Evolutionary conservation across 2,329 filamentous ascomycete genomes (phyloP).

Genomic region (Hypoxylon rubiginosum): DNA sequence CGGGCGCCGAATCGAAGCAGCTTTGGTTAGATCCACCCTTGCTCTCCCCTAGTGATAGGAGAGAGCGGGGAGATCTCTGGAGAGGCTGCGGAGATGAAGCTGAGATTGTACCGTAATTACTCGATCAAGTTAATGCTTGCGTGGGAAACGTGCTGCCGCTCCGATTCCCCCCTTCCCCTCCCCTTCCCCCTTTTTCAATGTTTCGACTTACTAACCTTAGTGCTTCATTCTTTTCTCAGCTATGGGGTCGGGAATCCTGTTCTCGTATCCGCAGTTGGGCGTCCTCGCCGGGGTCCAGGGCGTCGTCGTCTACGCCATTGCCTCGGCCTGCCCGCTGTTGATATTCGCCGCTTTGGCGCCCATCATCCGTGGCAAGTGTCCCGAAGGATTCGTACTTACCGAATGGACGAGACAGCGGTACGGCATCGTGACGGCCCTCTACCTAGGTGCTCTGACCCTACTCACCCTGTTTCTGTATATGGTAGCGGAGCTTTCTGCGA

Average conservation of each 20-base stretch:
- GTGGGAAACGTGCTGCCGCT: constrained; percentile 98
- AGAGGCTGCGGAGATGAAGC: constrained; percentile 70
- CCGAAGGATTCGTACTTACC: constrained; percentile 86
- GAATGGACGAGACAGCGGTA: constrained; percentile 88
- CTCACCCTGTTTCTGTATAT: constrained; percentile 89
- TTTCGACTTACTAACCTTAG: constrained; percentile 53
- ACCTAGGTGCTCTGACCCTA: constrained; percentile 81
- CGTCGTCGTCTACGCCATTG: constrained; percentile 79
- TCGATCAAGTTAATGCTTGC: constrained; percentile 99
- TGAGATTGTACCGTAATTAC: constrained; percentile 97
- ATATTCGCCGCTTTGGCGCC: constrained; percentile 81
- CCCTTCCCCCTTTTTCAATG: constrained; percentile 45
- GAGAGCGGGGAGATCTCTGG: constrained; percentile 56
- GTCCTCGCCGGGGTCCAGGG: constrained; percentile 85
- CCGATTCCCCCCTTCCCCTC: constrained; percentile 61
- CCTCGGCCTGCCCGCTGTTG: constrained; percentile 79
- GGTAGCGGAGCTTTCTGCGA: constrained; percentile 84
- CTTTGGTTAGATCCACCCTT: constrained; percentile 66
- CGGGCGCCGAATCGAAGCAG: constrained; percentile 79
- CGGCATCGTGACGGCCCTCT: constrained; percentile 76
- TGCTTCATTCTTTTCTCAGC: constrained; percentile 70
- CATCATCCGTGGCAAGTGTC: constrained; percentile 83
- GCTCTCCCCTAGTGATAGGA: constrained; percentile 29
- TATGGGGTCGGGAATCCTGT: constrained; percentile 86
- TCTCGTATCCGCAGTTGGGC: constrained; percentile 84